A percentile compares a stretch with the other conserved stretches of the same genome.
Conservation (phyloP, 179 eudicot genomes). For the Pouteria campechiana region DNA sequence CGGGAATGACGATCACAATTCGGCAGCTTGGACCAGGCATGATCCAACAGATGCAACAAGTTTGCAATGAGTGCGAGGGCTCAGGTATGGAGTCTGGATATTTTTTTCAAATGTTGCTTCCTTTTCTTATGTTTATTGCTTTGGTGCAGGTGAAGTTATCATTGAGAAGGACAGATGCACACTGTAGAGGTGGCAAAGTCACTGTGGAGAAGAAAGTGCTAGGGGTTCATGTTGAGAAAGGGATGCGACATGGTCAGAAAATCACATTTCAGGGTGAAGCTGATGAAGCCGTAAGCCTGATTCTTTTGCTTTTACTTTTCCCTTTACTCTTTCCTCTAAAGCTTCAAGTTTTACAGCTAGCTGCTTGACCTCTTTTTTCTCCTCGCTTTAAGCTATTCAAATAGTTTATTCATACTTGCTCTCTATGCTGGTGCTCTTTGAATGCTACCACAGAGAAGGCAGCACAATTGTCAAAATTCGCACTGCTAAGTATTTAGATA, state of each 20-base stretch:
- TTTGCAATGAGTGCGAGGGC: constrained; percentile 24
- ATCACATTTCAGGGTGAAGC: constrained; percentile 42
- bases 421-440: no score
- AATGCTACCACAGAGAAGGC: no score
- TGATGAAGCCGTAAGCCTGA: constrained; percentile 31
- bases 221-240: constrained; percentile 31
- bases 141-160: constrained; percentile 20
- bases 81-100: no score
- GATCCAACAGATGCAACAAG: constrained; percentile 39
- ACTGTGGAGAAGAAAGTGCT: constrained; percentile 23
- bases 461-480: no score
- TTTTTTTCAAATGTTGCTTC: no score
- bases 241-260: constrained; percentile 44
- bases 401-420: no score
- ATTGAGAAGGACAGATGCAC: constrained; percentile 25
- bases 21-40: constrained; percentile 32
- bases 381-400: no score
- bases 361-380: no score
- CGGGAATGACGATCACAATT: constrained; percentile 29
- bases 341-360: no score
- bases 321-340: no score
- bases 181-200: constrained; percentile 30
- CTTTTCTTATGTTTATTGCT: no score
- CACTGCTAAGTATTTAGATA: no score
- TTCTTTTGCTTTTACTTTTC: neutral